A percentile compares a stretch with the other conserved stretches of the same genome.
These are phyloP conservation scores for Gossypium mustelinum DNA, from an alignment of 345 rosid species.

Conservation along the genomic window DNA sequence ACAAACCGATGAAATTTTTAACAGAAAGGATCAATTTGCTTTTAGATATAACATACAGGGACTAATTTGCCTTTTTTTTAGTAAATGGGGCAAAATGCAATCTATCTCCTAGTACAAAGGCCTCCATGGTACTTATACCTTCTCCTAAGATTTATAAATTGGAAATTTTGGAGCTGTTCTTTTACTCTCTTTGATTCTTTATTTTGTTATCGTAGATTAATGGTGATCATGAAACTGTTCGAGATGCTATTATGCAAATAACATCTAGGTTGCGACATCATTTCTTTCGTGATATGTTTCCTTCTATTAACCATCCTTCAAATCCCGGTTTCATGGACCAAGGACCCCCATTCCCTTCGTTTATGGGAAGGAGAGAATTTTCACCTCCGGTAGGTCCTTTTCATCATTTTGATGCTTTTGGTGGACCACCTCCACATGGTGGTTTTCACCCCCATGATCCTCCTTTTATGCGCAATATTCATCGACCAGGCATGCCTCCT, in stretches of 20 bases:
- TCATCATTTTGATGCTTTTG: constrained; percentile 48
- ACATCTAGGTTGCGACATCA: constrained; percentile 59
- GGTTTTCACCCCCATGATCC: constrained; percentile 50
- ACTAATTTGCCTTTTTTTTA: no score
- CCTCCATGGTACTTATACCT: no score
- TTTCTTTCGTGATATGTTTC: constrained; percentile 52
- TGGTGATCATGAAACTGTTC: constrained; percentile 64
- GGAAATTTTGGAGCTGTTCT: background rate
- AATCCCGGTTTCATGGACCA: constrained; percentile 53
- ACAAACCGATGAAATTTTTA: no score
- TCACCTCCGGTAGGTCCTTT: constrained; percentile 64
- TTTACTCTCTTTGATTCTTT: background rate
- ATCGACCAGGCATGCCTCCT: constrained; percentile 43
- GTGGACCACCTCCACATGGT: constrained; percentile 51
- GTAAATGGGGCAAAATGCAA: no score
- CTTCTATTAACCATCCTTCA: constrained; percentile 44
- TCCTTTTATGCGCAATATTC: constrained; percentile 44
- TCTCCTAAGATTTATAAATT: constrained; percentile 3
- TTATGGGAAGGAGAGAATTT: constrained; percentile 58
- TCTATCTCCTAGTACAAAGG: no score
- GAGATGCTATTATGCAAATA: constrained; percentile 68
- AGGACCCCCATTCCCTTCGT: constrained; percentile 47
- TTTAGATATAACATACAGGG: no score
- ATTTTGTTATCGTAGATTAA: constrained; percentile 38
- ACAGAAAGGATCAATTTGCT: no score